These are phyloP conservation scores for Bretziella fagacearum DNA, from an alignment of 2,329 filamentous ascomycete genomes.

Conservation along the genomic window DNA sequence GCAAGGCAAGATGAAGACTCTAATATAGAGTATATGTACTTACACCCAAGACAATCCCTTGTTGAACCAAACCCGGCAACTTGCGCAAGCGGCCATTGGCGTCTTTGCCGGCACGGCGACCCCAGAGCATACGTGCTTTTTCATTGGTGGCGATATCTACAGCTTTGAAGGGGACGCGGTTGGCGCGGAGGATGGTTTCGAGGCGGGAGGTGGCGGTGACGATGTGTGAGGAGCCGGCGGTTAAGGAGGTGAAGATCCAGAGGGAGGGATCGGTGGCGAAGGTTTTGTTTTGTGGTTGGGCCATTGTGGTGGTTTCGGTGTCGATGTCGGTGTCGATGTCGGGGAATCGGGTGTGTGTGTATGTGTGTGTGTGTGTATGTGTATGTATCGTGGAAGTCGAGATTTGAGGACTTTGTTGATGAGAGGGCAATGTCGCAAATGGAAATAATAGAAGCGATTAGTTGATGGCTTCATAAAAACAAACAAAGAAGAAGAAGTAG, in stretches of 20 bases:
- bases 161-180: constrained; percentile 84
- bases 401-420: too few relatives aligned
- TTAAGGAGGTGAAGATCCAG: constrained; percentile 92
- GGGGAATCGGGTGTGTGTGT: background rate
- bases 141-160: constrained; percentile 84
- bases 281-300: constrained; percentile 20
- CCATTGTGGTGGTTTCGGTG: constrained; percentile 16
- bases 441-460: too few relatives aligned
- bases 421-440: too few relatives aligned
- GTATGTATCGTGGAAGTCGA: too few relatives aligned
- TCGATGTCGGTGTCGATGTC: too few relatives aligned
- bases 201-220: constrained; percentile 89
- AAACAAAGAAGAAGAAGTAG: too few relatives aligned
- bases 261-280: constrained; percentile 51
- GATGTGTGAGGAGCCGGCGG: constrained; percentile 87
- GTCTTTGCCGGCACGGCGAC: constrained; percentile 63
- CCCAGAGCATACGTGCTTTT: constrained; percentile 76
- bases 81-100: constrained; percentile 47
- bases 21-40: too few relatives aligned
- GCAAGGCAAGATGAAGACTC: too few relatives aligned
- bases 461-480: too few relatives aligned
- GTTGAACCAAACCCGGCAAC: constrained; percentile 75
- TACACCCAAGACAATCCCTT: constrained; percentile 71
- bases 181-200: constrained; percentile 89
- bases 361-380: background rate